Base-by-base conservation (phyloP, 2,329 filamentous ascomycete species). In the Arthrobotrys sinensis region DNA sequence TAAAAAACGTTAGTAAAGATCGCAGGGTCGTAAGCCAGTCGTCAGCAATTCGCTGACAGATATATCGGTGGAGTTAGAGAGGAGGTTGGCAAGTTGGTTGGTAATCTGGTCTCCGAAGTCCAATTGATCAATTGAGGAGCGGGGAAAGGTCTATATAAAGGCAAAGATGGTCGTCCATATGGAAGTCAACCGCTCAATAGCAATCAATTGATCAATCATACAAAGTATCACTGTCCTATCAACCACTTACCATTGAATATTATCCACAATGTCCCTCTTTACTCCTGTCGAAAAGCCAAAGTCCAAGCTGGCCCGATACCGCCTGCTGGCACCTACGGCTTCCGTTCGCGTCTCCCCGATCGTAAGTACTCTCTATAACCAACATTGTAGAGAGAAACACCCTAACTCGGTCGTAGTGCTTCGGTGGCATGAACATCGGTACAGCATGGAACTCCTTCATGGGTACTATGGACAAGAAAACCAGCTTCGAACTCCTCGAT, bases 391-490 rank as follows among this genome's bases (percentile, higher is more conserved):
- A 16, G 11, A 12, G 6, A 38, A 38, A 6, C 36, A 10, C 16
- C 1, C 48, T n/a, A 55, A 21, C 80, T 85, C 1, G 84, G 84
- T 5, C 84, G 81, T 66, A 71, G 62, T 83, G 83, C 50, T 86
- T 93, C 1, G 91, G 90, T 10, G 86, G 86, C 65, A 91, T 91
- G 89, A 90, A 88, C 83, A 89, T 92, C 84, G 90, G 90, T 52
- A 84, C 89, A 70, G 85, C 86, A 38, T 88, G 86, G 90, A 87
- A 86, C 83, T 81, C 83, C 60, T 86, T 86, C 64, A 88, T 93
- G 88, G 91, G 91, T 36, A 86, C 87, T 43, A 92, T 91, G 83
- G 87, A 88, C 82, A 89, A 92, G 82, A 86, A 88, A 62, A 87
- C 87, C 0, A 86, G 88, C 1, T 90, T 92, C 80, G 85, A 86